A percentile compares a stretch with the other conserved stretches of the same genome.
phyloP scores from a whole-genome alignment of 2,329 filamentous ascomycete genomes.

The Albophoma yamanashiensis region DNA sequence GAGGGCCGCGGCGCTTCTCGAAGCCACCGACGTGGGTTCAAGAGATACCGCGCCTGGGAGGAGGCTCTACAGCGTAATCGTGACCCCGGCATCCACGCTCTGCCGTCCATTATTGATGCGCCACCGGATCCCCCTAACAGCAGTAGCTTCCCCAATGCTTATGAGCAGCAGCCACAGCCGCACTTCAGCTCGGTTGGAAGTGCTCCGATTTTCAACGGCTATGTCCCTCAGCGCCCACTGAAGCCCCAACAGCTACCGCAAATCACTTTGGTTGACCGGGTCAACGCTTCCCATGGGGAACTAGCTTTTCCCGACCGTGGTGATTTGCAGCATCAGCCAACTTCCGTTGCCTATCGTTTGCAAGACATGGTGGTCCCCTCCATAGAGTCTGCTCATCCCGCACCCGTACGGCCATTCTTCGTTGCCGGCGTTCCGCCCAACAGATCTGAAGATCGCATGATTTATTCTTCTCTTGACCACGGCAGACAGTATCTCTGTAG shows the following conservation, averaged over 20 bases:
- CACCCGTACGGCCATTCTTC: conserved; percentile 21
- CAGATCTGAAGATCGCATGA: conserved; percentile 11
- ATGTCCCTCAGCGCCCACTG: conserved; percentile 7
- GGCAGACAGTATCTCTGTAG: conserved; percentile 6
- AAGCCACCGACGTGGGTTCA: conserved; percentile 33
- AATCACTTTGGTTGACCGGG: conserved; percentile 2
- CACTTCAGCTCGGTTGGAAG: conserved; percentile 7
- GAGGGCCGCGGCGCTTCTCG: conserved; percentile 11
- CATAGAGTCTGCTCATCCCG: conserved; percentile 32
- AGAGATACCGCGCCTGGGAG: conserved; percentile 34
- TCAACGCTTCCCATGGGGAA: conserved; percentile 10
- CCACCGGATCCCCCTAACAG: not conserved
- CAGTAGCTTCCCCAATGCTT: not conserved
- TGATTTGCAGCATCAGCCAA: conserved; percentile 13
- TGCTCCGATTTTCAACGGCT: conserved; percentile 15
- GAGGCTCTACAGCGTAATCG: conserved; percentile 24
- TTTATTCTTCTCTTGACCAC: conserved; percentile 8
- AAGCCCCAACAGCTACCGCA: not conserved
- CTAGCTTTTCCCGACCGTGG: conserved; percentile 14
- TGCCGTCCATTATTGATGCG: not conserved
- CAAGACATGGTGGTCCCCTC: conserved; percentile 36
- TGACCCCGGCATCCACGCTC: conserved; percentile 1
- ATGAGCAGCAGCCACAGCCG: not conserved
- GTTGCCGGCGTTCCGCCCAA: conserved; percentile 19
- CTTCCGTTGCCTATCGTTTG: conserved; percentile 10